Percentiles rank a stretch among this genome's conserved stretches.
Conservation (phyloP, 176 grass and related monocot genomes). For the Olyra latifolia region DNA sequence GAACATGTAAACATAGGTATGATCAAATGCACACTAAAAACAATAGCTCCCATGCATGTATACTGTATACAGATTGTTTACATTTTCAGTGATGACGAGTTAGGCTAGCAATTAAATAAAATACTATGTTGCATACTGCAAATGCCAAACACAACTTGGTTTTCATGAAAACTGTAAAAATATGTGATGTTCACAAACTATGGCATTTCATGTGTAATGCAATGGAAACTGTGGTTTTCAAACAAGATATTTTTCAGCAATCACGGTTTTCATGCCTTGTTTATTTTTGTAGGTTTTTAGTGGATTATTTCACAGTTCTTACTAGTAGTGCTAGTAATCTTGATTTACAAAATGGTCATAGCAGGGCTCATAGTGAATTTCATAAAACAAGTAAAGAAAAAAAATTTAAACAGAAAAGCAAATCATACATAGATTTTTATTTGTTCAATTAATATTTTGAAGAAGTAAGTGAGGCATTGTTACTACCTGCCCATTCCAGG, state of each 20-base stretch:
- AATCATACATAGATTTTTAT: not conserved
- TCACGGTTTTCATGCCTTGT: not conserved
- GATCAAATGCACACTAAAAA: no score
- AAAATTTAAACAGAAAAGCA: not conserved
- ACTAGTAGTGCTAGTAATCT: not conserved
- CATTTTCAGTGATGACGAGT: no score
- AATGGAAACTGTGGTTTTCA: no score
- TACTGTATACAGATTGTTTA: no score
- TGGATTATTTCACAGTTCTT: not conserved
- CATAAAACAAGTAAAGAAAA: not conserved
- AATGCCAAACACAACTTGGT: no score
- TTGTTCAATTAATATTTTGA: not conserved
- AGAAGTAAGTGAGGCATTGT: not conserved
- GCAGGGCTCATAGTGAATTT: not conserved
- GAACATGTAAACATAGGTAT: no score
- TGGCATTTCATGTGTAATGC: no score
- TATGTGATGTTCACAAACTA: no score
- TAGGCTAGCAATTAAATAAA: no score
- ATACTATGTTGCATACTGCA: no score
- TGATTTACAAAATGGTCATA: not conserved
- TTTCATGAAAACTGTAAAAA: no score
- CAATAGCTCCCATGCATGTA: no score
- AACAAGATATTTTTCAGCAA: not conserved
- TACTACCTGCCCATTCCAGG: not conserved
- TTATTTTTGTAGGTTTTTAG: not conserved